Conservation (phyloP, 352 stramenopile species). For the Plasmopara viticola region DNA sequence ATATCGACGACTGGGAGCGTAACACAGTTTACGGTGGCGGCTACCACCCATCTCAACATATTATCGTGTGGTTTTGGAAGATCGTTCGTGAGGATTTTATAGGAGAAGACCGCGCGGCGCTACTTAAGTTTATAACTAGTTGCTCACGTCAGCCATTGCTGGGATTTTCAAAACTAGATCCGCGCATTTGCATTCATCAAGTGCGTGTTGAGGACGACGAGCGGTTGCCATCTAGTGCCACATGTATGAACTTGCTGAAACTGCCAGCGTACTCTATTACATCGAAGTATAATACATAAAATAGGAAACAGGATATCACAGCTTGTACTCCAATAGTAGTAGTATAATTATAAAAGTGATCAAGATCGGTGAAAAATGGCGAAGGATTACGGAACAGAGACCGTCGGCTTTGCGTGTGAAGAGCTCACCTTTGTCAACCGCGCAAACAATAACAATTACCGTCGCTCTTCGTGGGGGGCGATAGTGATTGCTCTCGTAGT, state of each 20-base stretch:
- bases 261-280: conserved; percentile 90
- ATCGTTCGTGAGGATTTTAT: conserved; percentile 69
- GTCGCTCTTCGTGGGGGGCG: conserved; percentile 23
- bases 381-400: conserved; percentile 13
- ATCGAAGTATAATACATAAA: not conserved
- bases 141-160: conserved; percentile 89
- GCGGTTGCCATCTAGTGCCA: conserved; percentile 76
- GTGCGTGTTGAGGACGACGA: conserved; percentile 69
- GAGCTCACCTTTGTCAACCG: conserved; percentile 16
- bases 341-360: too few relatives aligned
- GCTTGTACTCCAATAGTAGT: too few relatives aligned
- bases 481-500: conserved; percentile 29
- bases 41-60: conserved; percentile 83
- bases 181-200: conserved; percentile 92
- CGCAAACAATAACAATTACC: not conserved
- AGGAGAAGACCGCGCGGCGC: conserved; percentile 74
- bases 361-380: conserved; percentile 10
- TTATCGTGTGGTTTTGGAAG: conserved; percentile 79
- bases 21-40: conserved; percentile 92
- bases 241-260: conserved; percentile 98
- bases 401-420: conserved; percentile 21
- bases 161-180: conserved; percentile 90
- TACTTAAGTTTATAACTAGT: conserved; percentile 96
- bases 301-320: too few relatives aligned
- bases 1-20: conserved; percentile 91